Evolutionary conservation across 305 asterid genomes (phyloP), one percentile per base, ranked within the genome.

Genomic region (Fraxinus sp.): DNA sequence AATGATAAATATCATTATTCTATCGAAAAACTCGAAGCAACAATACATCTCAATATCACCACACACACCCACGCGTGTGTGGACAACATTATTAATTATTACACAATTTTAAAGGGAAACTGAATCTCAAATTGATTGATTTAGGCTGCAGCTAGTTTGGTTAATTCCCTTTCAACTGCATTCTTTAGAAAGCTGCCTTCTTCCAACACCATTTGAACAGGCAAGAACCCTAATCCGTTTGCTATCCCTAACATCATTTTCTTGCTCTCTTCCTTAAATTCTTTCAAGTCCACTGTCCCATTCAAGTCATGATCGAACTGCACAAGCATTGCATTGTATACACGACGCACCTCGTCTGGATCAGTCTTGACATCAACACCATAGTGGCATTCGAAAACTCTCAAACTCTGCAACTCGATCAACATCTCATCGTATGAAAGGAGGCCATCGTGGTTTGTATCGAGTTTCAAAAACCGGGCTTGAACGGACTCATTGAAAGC

Each of bases 181-280:
- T 35, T 72, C 77, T 33, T 33, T 0, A 35, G 26, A 72, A 72
- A 72, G 49, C 77, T 72, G 7, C 28, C 49, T 35, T 72, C 77
- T 72, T 33, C 49, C 77, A 72, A 33, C 77, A 72, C 77, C 49
- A 72, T 72, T 72, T 72, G 77, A 72, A 72, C 77, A 72, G 76
- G 46, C 28, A 72, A 32, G 76, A 72, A 72, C 26, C 76, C 76
- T 33, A 72, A 72, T 16, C 76, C 76, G n/a, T 72, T 33, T 32
- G 76, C 49, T 5, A 72, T 72, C 26, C 49, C 76, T 28, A 72
- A 6, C 76, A 33, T 32, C 49, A 33, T 72, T 33, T 72, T 72
- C 76, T 72, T 72, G 49, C 76, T 72, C 49, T 72, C 76, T 72
- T 72, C 76, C n/a, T 72, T 72, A 22, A 33, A 72, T 72, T 72